Evolutionary conservation across 768 basidiomycete genomes (phyloP), one percentile per base, ranked within the genome.

Genomic region (Trametes cingulata): DNA sequence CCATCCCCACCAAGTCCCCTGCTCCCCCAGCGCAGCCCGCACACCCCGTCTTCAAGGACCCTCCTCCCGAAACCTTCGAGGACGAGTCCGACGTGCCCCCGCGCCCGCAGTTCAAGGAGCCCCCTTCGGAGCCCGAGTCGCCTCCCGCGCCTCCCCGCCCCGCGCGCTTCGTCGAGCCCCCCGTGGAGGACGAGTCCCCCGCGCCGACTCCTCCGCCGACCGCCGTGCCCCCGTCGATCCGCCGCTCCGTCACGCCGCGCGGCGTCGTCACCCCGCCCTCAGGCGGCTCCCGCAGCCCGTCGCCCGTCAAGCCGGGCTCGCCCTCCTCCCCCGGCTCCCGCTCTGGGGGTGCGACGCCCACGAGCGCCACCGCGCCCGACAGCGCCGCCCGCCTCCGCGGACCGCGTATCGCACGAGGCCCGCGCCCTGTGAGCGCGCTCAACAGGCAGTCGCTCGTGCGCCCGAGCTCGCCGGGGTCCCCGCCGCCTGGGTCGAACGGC

Each of bases 11-110:
- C 6, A 57, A 60, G 22, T 36, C 62, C 14, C 42, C 56, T 6
- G 41, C 56, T 29, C 29, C 13, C 41, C 57, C 69, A 8, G 56
- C 54, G 12, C 63, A 56, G 15, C 65, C 61, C 17, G 63, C 71
- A 3, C 75, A 76, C 35, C 86, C 86, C 6, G 58, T 70, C 0
- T 90, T 87, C 72, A 87, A 78, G 67, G 85, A 85, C 54, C 87
- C 86, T 8, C 82, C 84, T 24, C 83, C 84, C 3, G 87, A 87
- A 72, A 63, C 72, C 4, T 33, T 33, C 29, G 29, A 33, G 24
- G 83, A 84, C 52, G 39, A 40, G 19, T 82, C 84, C 49, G 78
- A 82, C 40, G 68, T 79, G 22, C 76, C 80, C 10, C 74, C 77
- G 9, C 74, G 74, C 24, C 76, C 79, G 6, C 63, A 67, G 17